These are phyloP conservation scores for Cryphonectria radicalis DNA, from an alignment of 2,329 filamentous ascomycete species.

Conservation along the genomic window DNA sequence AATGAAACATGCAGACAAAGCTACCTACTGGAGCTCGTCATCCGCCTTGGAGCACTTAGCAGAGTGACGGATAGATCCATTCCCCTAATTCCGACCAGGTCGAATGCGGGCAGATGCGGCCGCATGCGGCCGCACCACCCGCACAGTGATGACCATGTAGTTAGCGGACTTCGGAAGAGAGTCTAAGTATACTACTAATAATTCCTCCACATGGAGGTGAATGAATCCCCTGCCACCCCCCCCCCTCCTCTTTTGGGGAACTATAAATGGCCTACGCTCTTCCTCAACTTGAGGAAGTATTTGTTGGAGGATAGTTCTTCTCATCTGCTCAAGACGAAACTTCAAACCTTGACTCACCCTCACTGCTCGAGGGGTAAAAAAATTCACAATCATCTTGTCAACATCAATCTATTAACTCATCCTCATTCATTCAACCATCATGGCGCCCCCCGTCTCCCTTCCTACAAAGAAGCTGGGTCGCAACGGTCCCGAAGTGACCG, in stretches of 20 bases:
- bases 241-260: neutral
- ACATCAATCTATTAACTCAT: neutral
- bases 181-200: neutral
- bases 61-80: too few species aligned
- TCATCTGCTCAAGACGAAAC: neutral
- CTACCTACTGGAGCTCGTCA: too few species aligned
- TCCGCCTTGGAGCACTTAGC: too few species aligned
- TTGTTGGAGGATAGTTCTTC: neutral
- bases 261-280: neutral
- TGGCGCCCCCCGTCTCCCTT: neutral
- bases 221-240: too few species aligned
- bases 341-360: neutral
- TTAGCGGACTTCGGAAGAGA: neutral
- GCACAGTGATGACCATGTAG: neutral
- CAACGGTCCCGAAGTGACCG: slow-evolving; percentile 33
- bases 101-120: neutral
- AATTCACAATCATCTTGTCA: neutral
- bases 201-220: neutral
- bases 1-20: too few species aligned
- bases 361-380: neutral
- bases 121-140: neutral
- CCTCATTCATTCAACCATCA: neutral
- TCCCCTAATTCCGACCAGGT: neutral
- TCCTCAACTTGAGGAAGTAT: neutral
- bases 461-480: slow-evolving; percentile 33